Evolutionary conservation across 2,329 filamentous ascomycete genomes (phyloP).

Genomic region (Lizonia empirigonia): DNA sequence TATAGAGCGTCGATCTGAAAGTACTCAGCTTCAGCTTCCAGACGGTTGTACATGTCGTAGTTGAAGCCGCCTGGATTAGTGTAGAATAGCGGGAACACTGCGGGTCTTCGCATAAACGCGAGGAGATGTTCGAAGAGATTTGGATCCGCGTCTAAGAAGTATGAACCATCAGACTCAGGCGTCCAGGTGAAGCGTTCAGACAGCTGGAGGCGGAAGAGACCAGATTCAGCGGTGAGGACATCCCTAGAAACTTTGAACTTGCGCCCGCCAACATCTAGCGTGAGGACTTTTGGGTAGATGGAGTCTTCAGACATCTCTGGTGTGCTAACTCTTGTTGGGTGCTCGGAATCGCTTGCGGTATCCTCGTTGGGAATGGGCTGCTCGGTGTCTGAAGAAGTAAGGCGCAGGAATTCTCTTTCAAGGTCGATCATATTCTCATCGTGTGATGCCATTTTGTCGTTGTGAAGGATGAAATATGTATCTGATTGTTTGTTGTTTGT

Average conservation of each 20-base stretch:
- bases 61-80: constrained; percentile 39
- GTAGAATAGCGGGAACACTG: constrained; percentile 43
- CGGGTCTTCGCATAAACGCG: constrained; percentile 27
- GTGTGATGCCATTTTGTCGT: no score
- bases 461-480: no score
- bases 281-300: constrained; percentile 13
- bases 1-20: constrained; percentile 41
- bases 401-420: no score
- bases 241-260: constrained; percentile 15
- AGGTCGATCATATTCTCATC: no score
- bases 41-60: constrained; percentile 39
- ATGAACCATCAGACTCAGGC: constrained; percentile 33
- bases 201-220: constrained; percentile 11
- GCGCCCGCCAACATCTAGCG: constrained; percentile 24
- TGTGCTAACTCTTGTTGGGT: no score
- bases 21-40: constrained; percentile 44
- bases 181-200: constrained; percentile 12
- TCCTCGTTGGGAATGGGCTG: no score
- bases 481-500: no score
- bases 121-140: constrained; percentile 40
- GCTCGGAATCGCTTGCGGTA: no score
- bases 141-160: constrained; percentile 50
- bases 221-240: constrained; percentile 17
- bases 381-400: no score
- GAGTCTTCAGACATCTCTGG: not conserved